A percentile compares a stretch with the other conserved stretches of the same genome.
These are phyloP conservation scores for Pyrus betulifolia DNA, from an alignment of 306 rosid species.

Conservation along the genomic window DNA sequence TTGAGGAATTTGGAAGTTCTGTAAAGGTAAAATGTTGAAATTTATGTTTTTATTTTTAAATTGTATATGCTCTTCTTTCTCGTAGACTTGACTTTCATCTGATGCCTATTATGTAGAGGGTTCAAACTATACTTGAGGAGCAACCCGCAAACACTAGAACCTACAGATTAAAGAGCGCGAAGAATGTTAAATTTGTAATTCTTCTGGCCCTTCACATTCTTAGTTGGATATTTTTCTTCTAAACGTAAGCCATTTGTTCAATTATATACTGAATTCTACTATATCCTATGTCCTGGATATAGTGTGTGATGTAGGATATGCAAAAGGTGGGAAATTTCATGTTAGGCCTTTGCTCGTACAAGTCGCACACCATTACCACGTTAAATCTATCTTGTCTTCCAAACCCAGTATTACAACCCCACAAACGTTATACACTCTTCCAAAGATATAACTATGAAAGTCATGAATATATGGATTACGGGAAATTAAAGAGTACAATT, in stretches of 20 bases:
- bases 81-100: conserved; percentile 1
- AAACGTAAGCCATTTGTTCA: neutral
- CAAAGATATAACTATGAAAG: too few species aligned
- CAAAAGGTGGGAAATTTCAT: too few species aligned
- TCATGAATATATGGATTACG: too few species aligned
- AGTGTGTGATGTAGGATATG: too few species aligned
- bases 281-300: too few species aligned
- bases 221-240: neutral
- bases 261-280: neutral
- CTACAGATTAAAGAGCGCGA: conserved; percentile 40
- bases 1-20: conserved; percentile 89
- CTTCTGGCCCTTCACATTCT: neutral
- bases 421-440: too few species aligned
- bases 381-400: too few species aligned
- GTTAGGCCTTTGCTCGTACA: too few species aligned
- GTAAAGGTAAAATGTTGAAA: conserved; percentile 54
- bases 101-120: conserved; percentile 47
- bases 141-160: conserved; percentile 45
- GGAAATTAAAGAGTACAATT: too few species aligned
- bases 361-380: too few species aligned
- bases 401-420: too few species aligned
- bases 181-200: neutral
- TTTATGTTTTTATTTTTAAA: neutral
- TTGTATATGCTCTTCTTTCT: conserved; percentile 6
- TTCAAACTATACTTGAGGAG: conserved; percentile 59